phyloP scores from a whole-genome alignment of 257 asterid genomes.

The Solanum tarijense region DNA sequence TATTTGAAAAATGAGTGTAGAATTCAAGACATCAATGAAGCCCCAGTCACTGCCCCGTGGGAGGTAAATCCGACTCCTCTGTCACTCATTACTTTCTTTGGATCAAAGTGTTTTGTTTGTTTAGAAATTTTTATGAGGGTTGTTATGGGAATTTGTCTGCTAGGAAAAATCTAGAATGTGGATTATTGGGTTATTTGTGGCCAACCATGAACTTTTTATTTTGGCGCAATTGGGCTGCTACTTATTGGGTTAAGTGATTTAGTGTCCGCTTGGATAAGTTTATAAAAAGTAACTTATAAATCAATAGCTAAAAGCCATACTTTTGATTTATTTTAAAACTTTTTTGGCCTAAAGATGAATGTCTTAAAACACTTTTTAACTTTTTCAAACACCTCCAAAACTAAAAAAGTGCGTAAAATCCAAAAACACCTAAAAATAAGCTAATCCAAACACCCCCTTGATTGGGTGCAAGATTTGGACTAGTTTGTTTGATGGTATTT shows the following conservation, averaged over 20 bases:
- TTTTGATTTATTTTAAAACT: not conserved
- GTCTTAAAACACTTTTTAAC: too few relatives aligned
- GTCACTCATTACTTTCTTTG: not conserved
- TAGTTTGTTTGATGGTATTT: not conserved
- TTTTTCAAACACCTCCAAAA: not conserved
- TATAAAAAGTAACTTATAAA: not conserved
- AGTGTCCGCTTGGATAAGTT: not conserved
- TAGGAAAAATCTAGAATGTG: not conserved
- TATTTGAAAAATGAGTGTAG: not conserved
- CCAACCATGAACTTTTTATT: not conserved
- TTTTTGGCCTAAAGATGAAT: not conserved
- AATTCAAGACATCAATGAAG: not conserved
- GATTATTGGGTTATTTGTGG: not conserved
- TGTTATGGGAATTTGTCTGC: not conserved
- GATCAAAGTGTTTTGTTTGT: not conserved
- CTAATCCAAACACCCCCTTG: not conserved
- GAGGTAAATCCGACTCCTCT: not conserved
- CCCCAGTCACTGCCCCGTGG: not conserved
- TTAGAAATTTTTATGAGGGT: not conserved
- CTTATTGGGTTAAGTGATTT: not conserved
- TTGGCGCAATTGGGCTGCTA: not conserved
- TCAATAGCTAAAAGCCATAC: not conserved
- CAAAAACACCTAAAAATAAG: not conserved
- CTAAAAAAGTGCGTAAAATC: not conserved
- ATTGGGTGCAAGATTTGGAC: not conserved